Evolutionary conservation across 108 stramenopile species (phyloP).

Genomic region (Skeletonema potamos): DNA sequence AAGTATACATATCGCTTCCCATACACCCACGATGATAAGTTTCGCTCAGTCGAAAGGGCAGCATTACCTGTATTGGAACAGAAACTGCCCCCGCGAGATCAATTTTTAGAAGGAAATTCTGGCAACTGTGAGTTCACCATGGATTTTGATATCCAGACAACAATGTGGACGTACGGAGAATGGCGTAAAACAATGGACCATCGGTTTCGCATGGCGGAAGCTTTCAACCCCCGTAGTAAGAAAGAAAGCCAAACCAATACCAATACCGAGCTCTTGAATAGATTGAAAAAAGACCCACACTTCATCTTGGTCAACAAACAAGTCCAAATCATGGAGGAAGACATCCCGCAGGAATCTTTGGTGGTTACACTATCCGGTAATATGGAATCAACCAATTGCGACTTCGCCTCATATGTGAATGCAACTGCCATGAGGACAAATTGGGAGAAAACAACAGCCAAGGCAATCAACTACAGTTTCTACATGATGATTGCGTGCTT

Average conservation of each 20-base stretch:
- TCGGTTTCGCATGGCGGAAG: conserved; percentile 29
- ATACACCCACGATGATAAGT: conserved; percentile 64
- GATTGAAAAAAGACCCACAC: conserved; percentile 30
- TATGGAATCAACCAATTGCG: conserved; percentile 69
- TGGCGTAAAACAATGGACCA: conserved; percentile 61
- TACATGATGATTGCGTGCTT: conserved; percentile 90
- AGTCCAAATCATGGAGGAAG: conserved; percentile 36
- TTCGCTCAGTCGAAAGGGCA: conserved; percentile 51
- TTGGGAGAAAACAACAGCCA: conserved; percentile 80
- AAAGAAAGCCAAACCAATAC: neutral
- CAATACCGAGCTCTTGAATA: conserved; percentile 6
- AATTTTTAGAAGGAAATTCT: conserved; percentile 61
- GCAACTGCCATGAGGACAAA: conserved; percentile 85
- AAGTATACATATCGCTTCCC: conserved; percentile 57
- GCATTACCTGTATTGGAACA: conserved; percentile 41
- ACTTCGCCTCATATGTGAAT: conserved; percentile 72
- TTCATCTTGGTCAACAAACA: conserved; percentile 33
- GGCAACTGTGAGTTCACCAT: conserved; percentile 81
- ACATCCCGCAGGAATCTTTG: conserved; percentile 60
- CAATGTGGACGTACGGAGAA: conserved; percentile 63
- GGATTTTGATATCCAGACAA: conserved; percentile 64
- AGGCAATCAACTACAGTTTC: conserved; percentile 91
- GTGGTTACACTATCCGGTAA: conserved; percentile 68
- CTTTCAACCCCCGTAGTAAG: conserved; percentile 31
- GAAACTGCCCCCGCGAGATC: conserved; percentile 59